Evolutionary conservation across 805 yeast genomes (phyloP).

Genomic region (Candida coleopterorum): DNA sequence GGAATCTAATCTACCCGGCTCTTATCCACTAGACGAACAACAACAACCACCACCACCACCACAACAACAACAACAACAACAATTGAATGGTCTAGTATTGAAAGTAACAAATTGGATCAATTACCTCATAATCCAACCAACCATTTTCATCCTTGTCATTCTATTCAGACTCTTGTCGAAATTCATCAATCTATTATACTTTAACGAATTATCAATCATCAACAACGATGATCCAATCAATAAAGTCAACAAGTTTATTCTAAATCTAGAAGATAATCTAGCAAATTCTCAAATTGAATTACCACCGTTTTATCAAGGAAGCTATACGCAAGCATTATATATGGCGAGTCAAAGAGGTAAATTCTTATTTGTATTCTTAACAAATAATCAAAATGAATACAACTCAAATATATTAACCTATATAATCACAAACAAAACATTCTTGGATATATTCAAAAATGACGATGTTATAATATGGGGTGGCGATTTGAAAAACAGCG

Average conservation of each 20-base stretch:
- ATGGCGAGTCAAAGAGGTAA: conserved; percentile 64
- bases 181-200: conserved; percentile 20
- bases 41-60: background rate
- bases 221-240: conserved; percentile 42
- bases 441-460: conserved; percentile 35
- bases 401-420: conserved; percentile 47
- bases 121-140: conserved; percentile 19
- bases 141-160: conserved; percentile 19
- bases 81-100: background rate
- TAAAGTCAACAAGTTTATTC: conserved; percentile 47
- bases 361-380: conserved; percentile 69
- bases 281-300: conserved; percentile 19
- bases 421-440: conserved; percentile 48
- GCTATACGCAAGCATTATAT: conserved; percentile 76
- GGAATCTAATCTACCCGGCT: conserved; percentile 5
- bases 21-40: conserved; percentile 5
- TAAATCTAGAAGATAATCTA: conserved; percentile 46
- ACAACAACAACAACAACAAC: conserved; percentile 1
- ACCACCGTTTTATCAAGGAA: conserved; percentile 59
- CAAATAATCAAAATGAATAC: conserved; percentile 68
- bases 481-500: conserved; percentile 76
- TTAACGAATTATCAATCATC: conserved; percentile 14
- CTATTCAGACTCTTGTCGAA: conserved; percentile 20
- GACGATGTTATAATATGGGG: conserved; percentile 72
- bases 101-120: conserved; percentile 3